Evolutionary conservation across 2,329 filamentous ascomycete genomes (phyloP), one percentile per base, ranked within the genome.

Genomic region (Escovopsis sp.): DNA sequence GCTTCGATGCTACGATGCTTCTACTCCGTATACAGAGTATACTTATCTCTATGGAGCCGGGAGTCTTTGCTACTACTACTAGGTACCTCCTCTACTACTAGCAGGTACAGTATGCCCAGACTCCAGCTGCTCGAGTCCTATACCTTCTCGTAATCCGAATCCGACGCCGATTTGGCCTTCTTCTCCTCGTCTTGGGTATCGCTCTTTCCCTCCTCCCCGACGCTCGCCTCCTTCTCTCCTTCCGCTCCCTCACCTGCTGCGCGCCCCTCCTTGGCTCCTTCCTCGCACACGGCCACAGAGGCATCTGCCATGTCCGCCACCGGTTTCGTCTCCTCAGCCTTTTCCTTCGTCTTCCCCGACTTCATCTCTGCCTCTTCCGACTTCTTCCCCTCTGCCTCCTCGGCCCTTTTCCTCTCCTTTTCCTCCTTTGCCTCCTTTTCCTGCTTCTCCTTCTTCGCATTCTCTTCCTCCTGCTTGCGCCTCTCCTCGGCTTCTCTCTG

Each of bases 401-500:
- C 45, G 39, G 40, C 37, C 39, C 49, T 43, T 40, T 52, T 47
- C 27, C 47, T 46, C 39, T 41, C 37, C 39, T 50, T 43, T 40
- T 52, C 47, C 27, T 48, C 43, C 43, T 53, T 45, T 11, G 47
- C 45, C 41, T 52, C 48, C 17, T 48, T 44, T 16, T 52, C 43
- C 32, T 55, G 46, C 38, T 52, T 41, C 33, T 52, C 44, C 36
- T 55, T 48, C 38, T 53, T 41, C 35, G 53, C 45, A 30, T 57
- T 45, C 34, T 52, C 47, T 27, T 50, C 47, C 37, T 51, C 43
- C 27, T 49, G 46, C 42, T 59, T 55, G 36, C 56, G 50, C 41
- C 53, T 50, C 42, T 63, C 58, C 47, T 65, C 58, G 2, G 54
- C 54, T 26, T 61, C 59, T 39, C 57, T 54, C 14, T 60, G 45